Evolutionary conservation across 306 rosid species (phyloP).

Genomic region (Dryas octopetala): DNA sequence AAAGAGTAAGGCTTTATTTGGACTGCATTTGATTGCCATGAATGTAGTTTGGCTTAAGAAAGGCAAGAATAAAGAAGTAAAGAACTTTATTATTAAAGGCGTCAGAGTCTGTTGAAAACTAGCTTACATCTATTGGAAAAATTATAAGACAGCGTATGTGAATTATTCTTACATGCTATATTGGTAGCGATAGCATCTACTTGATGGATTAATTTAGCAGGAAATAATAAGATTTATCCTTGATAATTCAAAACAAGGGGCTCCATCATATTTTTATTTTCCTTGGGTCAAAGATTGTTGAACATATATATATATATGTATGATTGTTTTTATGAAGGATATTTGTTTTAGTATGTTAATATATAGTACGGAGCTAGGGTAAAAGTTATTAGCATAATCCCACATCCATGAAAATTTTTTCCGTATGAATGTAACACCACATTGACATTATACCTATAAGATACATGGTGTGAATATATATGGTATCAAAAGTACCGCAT

Average conservation of each 20-base stretch:
- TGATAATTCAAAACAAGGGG: neutral
- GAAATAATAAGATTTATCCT: neutral
- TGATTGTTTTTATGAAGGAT: too few relatives aligned
- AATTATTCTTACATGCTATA: neutral
- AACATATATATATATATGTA: neutral
- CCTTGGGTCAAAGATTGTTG: neutral
- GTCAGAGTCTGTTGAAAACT: neutral
- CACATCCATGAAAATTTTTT: too few relatives aligned
- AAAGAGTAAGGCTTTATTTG: too few relatives aligned
- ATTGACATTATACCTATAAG: too few relatives aligned
- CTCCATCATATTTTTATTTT: neutral
- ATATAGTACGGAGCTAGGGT: too few relatives aligned
- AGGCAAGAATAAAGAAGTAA: neutral
- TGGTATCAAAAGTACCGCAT: too few relatives aligned
- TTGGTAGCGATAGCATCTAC: neutral
- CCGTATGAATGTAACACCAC: too few relatives aligned
- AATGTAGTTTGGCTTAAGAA: neutral
- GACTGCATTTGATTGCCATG: neutral
- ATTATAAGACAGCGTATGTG: neutral
- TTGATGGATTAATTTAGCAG: neutral
- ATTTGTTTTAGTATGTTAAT: too few relatives aligned
- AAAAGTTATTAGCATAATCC: too few relatives aligned
- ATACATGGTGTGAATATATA: too few relatives aligned
- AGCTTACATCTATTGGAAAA: too few relatives aligned
- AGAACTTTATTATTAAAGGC: too few relatives aligned